phyloP scores from a whole-genome alignment of 129 eudicot genomes.

The Helichrysum umbraculigerum region DNA sequence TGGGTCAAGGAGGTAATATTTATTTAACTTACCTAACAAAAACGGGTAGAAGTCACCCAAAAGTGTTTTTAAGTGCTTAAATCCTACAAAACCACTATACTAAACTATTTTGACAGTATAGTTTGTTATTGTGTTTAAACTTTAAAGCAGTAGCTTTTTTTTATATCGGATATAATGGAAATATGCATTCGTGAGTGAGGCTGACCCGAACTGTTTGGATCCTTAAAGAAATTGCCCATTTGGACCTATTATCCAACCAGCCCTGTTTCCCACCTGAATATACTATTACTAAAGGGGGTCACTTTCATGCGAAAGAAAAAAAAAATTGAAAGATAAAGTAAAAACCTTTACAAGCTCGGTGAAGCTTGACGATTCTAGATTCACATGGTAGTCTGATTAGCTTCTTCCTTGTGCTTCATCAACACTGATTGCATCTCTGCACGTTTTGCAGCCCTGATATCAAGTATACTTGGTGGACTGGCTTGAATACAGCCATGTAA shows the following conservation, averaged over 20 bases:
- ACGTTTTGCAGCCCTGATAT: conserved; percentile 57
- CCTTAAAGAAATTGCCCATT: background rate
- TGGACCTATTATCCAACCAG: background rate
- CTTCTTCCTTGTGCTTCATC: conserved; percentile 41
- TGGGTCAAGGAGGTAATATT: background rate
- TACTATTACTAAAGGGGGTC: background rate
- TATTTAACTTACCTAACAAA: too few species aligned
- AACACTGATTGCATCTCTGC: conserved; percentile 51
- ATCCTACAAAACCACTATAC: background rate
- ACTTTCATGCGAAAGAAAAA: background rate
- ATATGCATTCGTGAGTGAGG: background rate
- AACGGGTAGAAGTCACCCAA: background rate
- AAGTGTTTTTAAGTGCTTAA: background rate
- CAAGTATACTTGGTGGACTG: conserved; percentile 60
- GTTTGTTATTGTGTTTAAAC: background rate
- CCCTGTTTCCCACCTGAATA: background rate
- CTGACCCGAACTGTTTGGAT: background rate
- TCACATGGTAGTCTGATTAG: conserved; percentile 21
- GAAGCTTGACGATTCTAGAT: background rate
- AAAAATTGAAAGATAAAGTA: background rate
- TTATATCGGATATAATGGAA: background rate
- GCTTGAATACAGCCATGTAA: conserved; percentile 72
- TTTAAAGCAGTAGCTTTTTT: background rate
- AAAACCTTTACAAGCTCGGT: background rate
- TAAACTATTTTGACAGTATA: background rate